phyloP scores from a whole-genome alignment of 129 eudicot genomes.

The Tagetes patula region DNA sequence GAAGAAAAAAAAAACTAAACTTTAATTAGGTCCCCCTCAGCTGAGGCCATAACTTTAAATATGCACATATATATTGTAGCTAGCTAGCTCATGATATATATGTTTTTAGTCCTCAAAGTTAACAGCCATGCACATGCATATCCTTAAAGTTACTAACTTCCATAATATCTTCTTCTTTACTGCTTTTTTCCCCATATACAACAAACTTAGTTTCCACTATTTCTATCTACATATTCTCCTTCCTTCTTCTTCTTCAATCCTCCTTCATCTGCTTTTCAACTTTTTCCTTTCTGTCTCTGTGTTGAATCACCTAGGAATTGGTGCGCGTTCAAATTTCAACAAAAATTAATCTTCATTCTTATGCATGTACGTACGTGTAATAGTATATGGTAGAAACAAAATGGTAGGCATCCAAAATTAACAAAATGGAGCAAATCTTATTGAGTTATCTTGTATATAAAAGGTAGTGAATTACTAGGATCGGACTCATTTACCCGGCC shows the following conservation, averaged over 20 bases:
- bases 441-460: too few species aligned
- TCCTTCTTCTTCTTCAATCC: conserved; percentile 33
- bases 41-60: not conserved
- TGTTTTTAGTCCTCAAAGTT: conserved; percentile 6
- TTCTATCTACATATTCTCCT: conserved; percentile 32
- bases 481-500: too few species aligned
- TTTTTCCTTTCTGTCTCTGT: conserved; percentile 15
- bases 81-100: not conserved
- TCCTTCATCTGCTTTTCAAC: conserved; percentile 38
- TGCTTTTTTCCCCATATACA: conserved; percentile 25
- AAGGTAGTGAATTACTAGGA: too few species aligned
- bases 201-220: conserved; percentile 44
- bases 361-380: too few species aligned
- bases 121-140: not conserved
- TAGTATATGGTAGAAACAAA: too few species aligned
- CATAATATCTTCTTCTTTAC: conserved; percentile 13
- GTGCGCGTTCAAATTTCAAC: conserved; percentile 25
- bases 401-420: too few species aligned
- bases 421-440: too few species aligned
- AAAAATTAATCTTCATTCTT: not conserved
- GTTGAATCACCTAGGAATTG: conserved; percentile 30
- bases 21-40: conserved; percentile 6
- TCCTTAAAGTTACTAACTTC: conserved; percentile 14
- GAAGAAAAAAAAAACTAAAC: not conserved
- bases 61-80: not conserved